A percentile compares a stretch with the other conserved stretches of the same genome.
Conservation (phyloP, 306 rosid genomes). For the Malus sieversii region DNA sequence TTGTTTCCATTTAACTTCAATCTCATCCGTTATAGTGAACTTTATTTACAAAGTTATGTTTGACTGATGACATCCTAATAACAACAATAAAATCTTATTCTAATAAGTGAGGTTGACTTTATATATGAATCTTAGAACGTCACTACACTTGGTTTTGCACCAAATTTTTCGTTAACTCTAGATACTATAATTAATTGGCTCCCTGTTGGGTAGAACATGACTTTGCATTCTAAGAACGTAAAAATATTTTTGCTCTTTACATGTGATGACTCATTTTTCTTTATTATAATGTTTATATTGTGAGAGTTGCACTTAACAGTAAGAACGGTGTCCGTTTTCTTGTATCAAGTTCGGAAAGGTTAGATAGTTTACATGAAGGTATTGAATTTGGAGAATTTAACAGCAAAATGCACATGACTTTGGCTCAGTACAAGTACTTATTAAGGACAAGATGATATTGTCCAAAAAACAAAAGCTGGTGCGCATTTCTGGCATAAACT, state of each 20-base stretch:
- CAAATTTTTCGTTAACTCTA: no score
- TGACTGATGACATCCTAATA: neutral
- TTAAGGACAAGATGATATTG: neutral
- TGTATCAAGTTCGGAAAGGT: neutral
- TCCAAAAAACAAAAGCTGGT: neutral
- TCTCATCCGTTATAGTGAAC: neutral
- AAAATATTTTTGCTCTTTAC: neutral
- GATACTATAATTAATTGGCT: no score
- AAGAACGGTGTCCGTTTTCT: no score
- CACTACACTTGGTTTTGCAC: accelerated
- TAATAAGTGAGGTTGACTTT: no score
- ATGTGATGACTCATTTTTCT: neutral
- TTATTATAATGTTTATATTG: neutral
- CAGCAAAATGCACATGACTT: neutral
- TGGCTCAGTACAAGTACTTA: neutral
- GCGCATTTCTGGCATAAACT: neutral
- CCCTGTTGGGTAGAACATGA: no score
- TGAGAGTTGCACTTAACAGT: no score
- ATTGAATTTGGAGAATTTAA: neutral
- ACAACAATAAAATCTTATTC: no score
- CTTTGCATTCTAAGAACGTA: neutral
- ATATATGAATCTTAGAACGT: no score
- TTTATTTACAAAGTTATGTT: neutral
- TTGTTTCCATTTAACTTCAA: neutral
- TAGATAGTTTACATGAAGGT: neutral